Percentiles rank a stretch among this genome's conserved stretches.
phyloP scores from a whole-genome alignment of 1,284 basidiomycete species.

The Fistulina hepatica region DNA sequence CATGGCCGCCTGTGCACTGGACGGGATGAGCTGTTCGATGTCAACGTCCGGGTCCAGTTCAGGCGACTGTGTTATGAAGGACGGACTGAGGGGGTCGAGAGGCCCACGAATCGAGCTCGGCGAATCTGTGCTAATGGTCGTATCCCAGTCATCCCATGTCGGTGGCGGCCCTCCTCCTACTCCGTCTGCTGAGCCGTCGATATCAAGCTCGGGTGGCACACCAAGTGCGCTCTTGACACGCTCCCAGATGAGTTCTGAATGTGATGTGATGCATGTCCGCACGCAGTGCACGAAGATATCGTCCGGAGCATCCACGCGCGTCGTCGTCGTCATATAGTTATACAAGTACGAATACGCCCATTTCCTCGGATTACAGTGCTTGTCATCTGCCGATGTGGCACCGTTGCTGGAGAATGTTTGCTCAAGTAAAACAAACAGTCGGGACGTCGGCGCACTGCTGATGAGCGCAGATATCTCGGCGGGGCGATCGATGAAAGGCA shows the following conservation, averaged over 20 bases:
- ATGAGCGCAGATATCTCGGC: conserved; percentile 54
- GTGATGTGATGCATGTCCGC: conserved; percentile 54
- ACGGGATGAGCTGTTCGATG: not conserved
- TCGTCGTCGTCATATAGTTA: conserved; percentile 47
- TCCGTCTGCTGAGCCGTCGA: conserved; percentile 26
- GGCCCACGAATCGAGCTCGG: conserved; percentile 5
- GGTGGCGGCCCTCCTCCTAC: conserved; percentile 25
- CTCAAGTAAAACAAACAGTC: conserved; percentile 56
- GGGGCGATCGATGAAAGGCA: conserved; percentile 69
- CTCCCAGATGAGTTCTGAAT: conserved; percentile 75
- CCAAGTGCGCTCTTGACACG: conserved; percentile 69
- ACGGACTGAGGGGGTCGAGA: conserved; percentile 12
- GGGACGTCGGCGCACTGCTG: conserved; percentile 47
- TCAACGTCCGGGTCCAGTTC: conserved; percentile 9
- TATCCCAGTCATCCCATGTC: conserved; percentile 6
- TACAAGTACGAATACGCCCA: conserved; percentile 53
- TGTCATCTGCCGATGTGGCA: conserved; percentile 35
- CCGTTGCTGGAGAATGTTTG: conserved; percentile 47
- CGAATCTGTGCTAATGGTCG: conserved; percentile 1
- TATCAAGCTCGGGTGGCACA: conserved; percentile 63
- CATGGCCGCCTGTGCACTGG: conserved; percentile 27
- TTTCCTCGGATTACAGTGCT: too few relatives aligned
- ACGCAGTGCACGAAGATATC: conserved; percentile 50
- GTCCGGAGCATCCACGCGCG: conserved; percentile 50
- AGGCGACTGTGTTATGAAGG: conserved; percentile 1